These are phyloP conservation scores for Halophytophthora batemanensis DNA, from an alignment of 352 stramenopile species.

Conservation along the genomic window DNA sequence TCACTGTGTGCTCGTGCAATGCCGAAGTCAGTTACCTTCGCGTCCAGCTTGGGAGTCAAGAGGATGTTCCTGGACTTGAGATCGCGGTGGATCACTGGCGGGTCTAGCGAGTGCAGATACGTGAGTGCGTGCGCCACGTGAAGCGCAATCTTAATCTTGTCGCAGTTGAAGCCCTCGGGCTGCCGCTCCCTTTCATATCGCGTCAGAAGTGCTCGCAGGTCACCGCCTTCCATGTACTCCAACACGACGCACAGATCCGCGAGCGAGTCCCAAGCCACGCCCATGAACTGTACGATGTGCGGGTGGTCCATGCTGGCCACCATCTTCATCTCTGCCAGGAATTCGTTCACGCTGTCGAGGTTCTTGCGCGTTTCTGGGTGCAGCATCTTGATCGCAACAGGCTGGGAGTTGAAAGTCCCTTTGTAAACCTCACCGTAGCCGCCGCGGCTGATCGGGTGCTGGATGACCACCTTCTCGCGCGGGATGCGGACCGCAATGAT, in stretches of 20 bases:
- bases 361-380: slow-evolving; percentile 15
- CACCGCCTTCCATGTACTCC: slow-evolving; percentile 37
- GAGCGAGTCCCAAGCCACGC: slow-evolving; percentile 46
- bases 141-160: slow-evolving; percentile 35
- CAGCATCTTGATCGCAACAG: slow-evolving; percentile 44
- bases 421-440: slow-evolving; percentile 40
- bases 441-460: slow-evolving; percentile 29
- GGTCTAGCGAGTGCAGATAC: slow-evolving; percentile 29
- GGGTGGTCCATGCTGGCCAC: slow-evolving; percentile 42
- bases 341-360: slow-evolving; percentile 34
- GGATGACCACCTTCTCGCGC: slow-evolving; percentile 31
- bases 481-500: slow-evolving; percentile 29
- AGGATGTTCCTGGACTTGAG: slow-evolving; percentile 35
- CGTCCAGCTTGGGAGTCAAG: slow-evolving; percentile 18
- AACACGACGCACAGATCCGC: slow-evolving; percentile 35
- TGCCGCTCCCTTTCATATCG: slow-evolving; percentile 7
- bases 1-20: slow-evolving; percentile 22
- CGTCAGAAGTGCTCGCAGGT: slow-evolving; percentile 28
- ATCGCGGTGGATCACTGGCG: slow-evolving; percentile 13
- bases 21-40: slow-evolving; percentile 42
- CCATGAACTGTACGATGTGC: slow-evolving; percentile 45
- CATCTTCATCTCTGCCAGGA: slow-evolving; percentile 43
- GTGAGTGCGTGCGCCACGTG: slow-evolving; percentile 31
- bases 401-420: slow-evolving; percentile 30
- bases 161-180: slow-evolving; percentile 23